Base-by-base conservation (phyloP, 257 asterid species). In the Solanum raphanifolium region DNA sequence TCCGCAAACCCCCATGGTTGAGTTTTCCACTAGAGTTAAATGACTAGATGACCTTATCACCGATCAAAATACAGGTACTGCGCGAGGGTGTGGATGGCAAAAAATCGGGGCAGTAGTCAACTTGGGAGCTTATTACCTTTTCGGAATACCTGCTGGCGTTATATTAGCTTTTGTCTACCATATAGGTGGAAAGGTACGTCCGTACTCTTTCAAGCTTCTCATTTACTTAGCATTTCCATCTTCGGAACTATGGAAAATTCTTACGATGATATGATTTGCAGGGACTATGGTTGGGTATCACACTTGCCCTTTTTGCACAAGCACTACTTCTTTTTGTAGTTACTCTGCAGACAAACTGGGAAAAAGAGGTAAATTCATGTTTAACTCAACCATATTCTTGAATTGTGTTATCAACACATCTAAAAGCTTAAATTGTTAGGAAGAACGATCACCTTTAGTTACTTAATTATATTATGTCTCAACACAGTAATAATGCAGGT, bases 41-140 rank as follows among this genome's bases (percentile, higher is more conserved):
- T 78, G 83, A 78, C 32, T 13, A 15, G 65, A 79, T 81, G 39
- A 81, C 6, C 66, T 79, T 32, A 36, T 20, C 25, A 25, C 3
- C 38, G 13, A 36, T 18, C 32, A 36, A 10, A 78, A 55, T 73
- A 36, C 36, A 89, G 91, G 91, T 20, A 87, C 55, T 10, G 86
- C 88, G 2, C 38, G 88, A 65, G 91, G 91, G 6, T 89, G 91
- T 62, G 88, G 91, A 5, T 73, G 89, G 91, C 91, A 89, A 83
- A 83, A 83, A 16, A 62, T 87, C 10, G 91, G 91, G 18, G 89
- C 88, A 25, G 6, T 83, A 0, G 76, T 87, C 10, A 87, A 89
- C n/a, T 41, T 89, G 20, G 91, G 89, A 84, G 91, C 89, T 7
- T 89, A 87, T 89, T 89, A 89, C 83, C 89, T 89, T 43, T 12